phyloP scores from a whole-genome alignment of 805 yeast species.

The Cyberlindnera saturnus region DNA sequence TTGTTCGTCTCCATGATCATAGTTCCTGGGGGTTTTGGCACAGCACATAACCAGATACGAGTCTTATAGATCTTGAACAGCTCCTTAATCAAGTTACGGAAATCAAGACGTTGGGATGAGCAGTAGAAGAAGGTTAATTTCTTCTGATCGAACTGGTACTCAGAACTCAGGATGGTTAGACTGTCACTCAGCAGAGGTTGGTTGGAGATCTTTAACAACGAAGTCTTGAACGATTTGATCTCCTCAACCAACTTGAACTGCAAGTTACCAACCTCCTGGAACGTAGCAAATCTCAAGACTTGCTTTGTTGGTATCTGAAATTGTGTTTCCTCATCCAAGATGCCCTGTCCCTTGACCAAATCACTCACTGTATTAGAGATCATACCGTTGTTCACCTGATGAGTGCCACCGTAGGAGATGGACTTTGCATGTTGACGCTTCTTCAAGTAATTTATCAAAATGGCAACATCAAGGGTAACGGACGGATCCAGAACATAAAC shows the following conservation, averaged over 20 bases:
- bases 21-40: conserved; percentile 5
- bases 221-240: conserved; percentile 61
- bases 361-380: conserved; percentile 21
- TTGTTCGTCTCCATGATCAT: conserved; percentile 4
- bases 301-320: conserved; percentile 73
- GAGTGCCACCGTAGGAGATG: conserved; percentile 17
- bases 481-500: conserved; percentile 67
- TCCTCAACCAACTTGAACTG: conserved; percentile 66
- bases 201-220: conserved; percentile 41
- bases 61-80: conserved; percentile 72
- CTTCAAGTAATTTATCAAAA: conserved; percentile 66
- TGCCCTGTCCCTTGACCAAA: conserved; percentile 19
- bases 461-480: conserved; percentile 57
- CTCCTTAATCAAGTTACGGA: conserved; percentile 67
- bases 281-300: conserved; percentile 69
- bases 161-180: conserved; percentile 53
- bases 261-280: conserved; percentile 58
- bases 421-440: conserved; percentile 64
- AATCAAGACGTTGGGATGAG: conserved; percentile 63
- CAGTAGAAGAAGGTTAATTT: conserved; percentile 68
- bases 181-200: conserved; percentile 26
- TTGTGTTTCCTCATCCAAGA: conserved; percentile 34
- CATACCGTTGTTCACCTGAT: background rate
- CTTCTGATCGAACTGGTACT: conserved; percentile 76
- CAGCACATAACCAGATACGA: conserved; percentile 77